Evolutionary conservation across 176 grass and related monocot species (phyloP).

Genomic region (Oryza glumipatula): DNA sequence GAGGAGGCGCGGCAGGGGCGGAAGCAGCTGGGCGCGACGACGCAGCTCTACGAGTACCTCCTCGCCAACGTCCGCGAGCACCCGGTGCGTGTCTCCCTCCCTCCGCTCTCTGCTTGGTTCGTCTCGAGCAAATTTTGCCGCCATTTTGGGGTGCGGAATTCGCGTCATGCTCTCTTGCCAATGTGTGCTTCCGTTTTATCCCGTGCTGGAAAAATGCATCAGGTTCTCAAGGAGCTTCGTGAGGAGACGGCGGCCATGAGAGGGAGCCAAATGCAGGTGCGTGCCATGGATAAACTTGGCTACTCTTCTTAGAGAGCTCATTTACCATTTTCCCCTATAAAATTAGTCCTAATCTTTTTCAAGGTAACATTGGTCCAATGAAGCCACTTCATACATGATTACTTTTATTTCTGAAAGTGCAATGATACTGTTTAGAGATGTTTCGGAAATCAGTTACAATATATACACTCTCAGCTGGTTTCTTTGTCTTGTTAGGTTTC

Average conservation of each 20-base stretch:
- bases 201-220: not conserved
- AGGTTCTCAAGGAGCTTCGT: constrained; percentile 83
- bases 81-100: constrained; percentile 46
- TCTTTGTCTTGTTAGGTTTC: constrained; percentile 66
- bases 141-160: not conserved
- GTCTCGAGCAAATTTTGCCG: not conserved
- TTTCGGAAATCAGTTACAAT: not conserved
- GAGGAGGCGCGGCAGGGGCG: constrained; percentile 62
- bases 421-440: not conserved
- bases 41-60: constrained; percentile 74
- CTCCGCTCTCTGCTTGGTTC: not conserved
- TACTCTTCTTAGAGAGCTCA: not conserved
- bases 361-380: too few relatives aligned
- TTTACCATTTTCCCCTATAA: not conserved
- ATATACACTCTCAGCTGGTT: not conserved
- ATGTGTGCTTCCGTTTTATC: not conserved
- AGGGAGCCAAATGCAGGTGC: constrained; percentile 95
- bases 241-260: constrained; percentile 82
- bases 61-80: constrained; percentile 88
- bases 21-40: constrained; percentile 76
- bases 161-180: not conserved
- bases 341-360: too few relatives aligned
- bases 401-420: not conserved
- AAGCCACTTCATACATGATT: not conserved
- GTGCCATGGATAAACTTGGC: not conserved